Evolutionary conservation across 805 yeast genomes (phyloP), one percentile per base, ranked within the genome.

Genomic region (Teunomyces tritomae): DNA sequence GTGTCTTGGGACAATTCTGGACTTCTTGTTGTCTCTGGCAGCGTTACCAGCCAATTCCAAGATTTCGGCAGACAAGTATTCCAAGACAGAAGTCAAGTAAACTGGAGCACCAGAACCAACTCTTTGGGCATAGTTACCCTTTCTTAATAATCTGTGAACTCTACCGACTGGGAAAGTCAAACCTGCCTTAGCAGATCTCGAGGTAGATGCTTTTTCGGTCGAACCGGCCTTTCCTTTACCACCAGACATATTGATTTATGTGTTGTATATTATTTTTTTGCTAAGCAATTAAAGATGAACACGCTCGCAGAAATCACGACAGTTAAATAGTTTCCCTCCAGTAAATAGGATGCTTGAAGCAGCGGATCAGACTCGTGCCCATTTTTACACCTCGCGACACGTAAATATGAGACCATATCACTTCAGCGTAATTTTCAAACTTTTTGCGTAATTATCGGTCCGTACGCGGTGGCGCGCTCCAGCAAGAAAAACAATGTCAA

Each of bases 61-160:
- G 59, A 92, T 89, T 84, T 92, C 98, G 61, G 97, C 97, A 70
- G 97, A 91, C 71, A 92, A 83, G 74, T 92, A 92, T 78, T 92
- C 98, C 65, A 92, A 81, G 50, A 92, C 97, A 48, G 98, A 96
- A 61, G 98, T 91, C 70, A 92, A 82, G 79, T 91, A 92, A 56
- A 92, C 92, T 78, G 98, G 97, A 65, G 98, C 97, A 84, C 96
- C 97, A 60, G 97, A 90, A 83, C 98, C 97, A 64, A 92, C 86
- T 80, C 98, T 86, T 79, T 91, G 96, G 68, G 97, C 96, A 80
- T 92, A 89, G 85, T 91, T 89, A 73, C 96, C 97, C 78, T 87
- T 89, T 84, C 96, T 89, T 68, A 92, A 78, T 63, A 91, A 82
- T 79, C 97, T 85, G 82, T 92, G 97, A 62, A 92, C 94, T 85